Evolutionary conservation across 2,329 filamentous ascomycete genomes (phyloP), one percentile per base, ranked within the genome.

Genomic region (Hymenotorrendiella dingleyae): DNA sequence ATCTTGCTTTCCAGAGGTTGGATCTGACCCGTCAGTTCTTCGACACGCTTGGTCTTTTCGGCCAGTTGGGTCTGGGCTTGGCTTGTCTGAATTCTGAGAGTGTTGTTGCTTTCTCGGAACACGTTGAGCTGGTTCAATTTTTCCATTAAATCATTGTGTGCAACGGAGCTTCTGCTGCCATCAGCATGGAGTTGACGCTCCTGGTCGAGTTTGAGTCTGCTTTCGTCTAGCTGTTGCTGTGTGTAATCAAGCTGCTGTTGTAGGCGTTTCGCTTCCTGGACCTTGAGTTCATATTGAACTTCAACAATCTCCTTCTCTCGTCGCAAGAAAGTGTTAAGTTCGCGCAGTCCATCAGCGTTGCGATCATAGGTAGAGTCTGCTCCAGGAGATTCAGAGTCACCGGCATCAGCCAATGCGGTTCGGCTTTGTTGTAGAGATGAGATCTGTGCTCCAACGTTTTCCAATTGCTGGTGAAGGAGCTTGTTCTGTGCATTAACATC

Each of bases 251-350:
- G 75, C 59, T 97, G 89, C 56, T 96, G 88, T 58, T 91, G 86
- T 30, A 96, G 67, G 41, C 93, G 81, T 65, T 94, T 94, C 41
- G 80, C 75, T 65, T 98, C 93, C 56, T 94, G 87, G 0, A 82
- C 74, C 56, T 91, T 90, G 33, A 97, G 73, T 54, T 96, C 90
- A 56, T 89, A 86, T 59, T 97, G 91, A n/a, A 96, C 87, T 55
- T 98, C 91, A 7, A 96, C 76, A 52, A 98, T 97, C 62, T 97
- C 93, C 70, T 97, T 98, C 67, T 98, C 94, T 30, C 88, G 84
- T 34, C 91, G 84, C 48, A 98, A 71, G 63, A 93, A 98, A 48
- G 79, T 84, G 66, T 94, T 94, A 43, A 98, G 78, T 58, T 97
- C 91, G 48, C 93, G 85, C 8, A 95, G 76, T 40, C 86, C 86